Conservation (phyloP, 2,329 filamentous ascomycete species). For the Botrytis cinerea region DNA sequence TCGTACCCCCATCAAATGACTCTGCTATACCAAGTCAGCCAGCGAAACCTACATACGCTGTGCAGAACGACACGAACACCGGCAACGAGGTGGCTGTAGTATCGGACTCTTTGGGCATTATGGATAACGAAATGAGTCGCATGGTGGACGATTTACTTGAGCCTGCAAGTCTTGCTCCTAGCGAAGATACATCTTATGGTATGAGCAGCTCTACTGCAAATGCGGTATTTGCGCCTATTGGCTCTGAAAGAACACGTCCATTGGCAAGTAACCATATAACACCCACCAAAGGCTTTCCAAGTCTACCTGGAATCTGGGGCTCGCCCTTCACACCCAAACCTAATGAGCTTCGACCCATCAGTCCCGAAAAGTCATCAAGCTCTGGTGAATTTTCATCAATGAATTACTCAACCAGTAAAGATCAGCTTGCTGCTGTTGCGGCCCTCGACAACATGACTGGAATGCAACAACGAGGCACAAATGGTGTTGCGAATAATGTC, state of each 20-base stretch:
- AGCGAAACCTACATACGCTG: not conserved
- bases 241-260: constrained; percentile 37
- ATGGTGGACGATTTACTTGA: constrained; percentile 60
- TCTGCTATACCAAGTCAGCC: not conserved
- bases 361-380: constrained; percentile 43
- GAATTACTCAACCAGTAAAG: constrained; percentile 31
- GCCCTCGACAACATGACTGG: constrained; percentile 37
- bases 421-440: constrained; percentile 32
- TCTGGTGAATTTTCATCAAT: constrained; percentile 42
- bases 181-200: constrained; percentile 53
- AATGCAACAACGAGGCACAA: constrained; percentile 22
- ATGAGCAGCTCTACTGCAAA: constrained; percentile 56
- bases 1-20: not conserved
- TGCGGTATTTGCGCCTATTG: constrained; percentile 50
- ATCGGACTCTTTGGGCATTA: constrained; percentile 32
- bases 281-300: constrained; percentile 39
- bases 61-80: not conserved
- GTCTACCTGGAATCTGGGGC: constrained; percentile 49
- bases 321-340: constrained; percentile 48
- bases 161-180: constrained; percentile 41
- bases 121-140: constrained; percentile 53
- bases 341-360: constrained; percentile 44
- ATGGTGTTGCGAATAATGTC: constrained; percentile 26
- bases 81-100: not conserved
- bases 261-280: constrained; percentile 41